These are phyloP conservation scores for Eudorina sp. DNA, from an alignment of 139 green algal genomes.

Conservation along the genomic window DNA sequence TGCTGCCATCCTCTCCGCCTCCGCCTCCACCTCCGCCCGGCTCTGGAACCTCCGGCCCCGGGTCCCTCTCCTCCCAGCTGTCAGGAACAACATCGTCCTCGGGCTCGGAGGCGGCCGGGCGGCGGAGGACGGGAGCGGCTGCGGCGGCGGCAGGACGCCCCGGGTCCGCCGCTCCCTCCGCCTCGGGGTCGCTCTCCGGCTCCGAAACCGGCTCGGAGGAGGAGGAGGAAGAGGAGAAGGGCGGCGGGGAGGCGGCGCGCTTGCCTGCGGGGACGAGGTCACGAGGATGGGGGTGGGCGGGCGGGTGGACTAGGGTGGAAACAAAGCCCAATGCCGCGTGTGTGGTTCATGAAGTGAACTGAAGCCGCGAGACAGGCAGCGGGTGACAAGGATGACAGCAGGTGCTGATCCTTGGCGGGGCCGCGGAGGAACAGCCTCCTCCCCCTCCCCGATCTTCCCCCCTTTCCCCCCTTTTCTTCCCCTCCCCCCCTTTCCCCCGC, in stretches of 20 bases:
- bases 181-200: neutral
- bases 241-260: neutral
- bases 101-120: neutral
- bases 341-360: no score
- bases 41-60: neutral
- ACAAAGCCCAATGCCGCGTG: no score
- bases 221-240: neutral
- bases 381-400: no score
- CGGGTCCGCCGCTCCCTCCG: neutral
- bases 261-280: no score
- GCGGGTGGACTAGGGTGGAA: no score
- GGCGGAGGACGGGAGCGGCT: neutral
- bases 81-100: conserved; percentile 31
- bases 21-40: neutral
- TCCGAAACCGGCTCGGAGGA: neutral
- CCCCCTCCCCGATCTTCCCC: no score
- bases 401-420: no score
- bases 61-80: conserved; percentile 42
- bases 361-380: no score
- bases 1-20: neutral
- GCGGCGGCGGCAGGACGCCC: neutral
- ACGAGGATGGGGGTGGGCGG: no score
- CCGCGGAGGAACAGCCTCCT: no score
- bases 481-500: no score
- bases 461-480: no score